Evolutionary conservation across 2,329 filamentous ascomycete species (phyloP).

Genomic region (Microcyclosporella mali): DNA sequence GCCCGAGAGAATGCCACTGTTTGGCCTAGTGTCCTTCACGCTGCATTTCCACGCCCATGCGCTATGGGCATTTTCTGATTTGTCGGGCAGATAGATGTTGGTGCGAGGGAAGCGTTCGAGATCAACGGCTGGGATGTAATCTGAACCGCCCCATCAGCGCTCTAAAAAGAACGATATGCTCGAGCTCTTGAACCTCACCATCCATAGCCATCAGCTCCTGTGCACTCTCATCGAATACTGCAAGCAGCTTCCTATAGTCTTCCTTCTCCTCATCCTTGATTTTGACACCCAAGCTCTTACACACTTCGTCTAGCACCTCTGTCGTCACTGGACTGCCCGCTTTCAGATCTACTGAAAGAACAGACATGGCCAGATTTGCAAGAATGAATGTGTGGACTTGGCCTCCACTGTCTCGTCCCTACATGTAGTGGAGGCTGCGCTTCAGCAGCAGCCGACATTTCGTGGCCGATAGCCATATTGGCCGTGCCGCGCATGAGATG

Average conservation of each 20-base stretch:
- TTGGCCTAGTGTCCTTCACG: constrained; percentile 28
- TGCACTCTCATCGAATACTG: constrained; percentile 36
- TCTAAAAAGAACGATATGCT: too few relatives aligned
- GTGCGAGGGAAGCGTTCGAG: constrained; percentile 32
- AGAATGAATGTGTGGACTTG: neutral
- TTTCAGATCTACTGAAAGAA: constrained; percentile 33
- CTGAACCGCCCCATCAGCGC: constrained; percentile 7
- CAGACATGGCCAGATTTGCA: constrained; percentile 28
- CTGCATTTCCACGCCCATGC: constrained; percentile 42
- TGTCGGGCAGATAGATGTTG: constrained; percentile 31
- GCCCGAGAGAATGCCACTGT: constrained; percentile 32
- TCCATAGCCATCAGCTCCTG: constrained; percentile 34
- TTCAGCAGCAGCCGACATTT: too few relatives aligned
- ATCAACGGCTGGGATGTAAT: constrained; percentile 32
- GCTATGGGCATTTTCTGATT: constrained; percentile 33
- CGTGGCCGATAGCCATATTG: neutral
- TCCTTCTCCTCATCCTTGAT: constrained; percentile 34
- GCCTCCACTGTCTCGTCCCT: too few relatives aligned
- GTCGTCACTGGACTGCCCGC: constrained; percentile 32
- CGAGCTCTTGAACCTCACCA: constrained; percentile 10
- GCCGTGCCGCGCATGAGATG: neutral
- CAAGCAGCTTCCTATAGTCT: constrained; percentile 34
- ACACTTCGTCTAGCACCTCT: constrained; percentile 30
- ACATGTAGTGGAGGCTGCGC: too few relatives aligned
- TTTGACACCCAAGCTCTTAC: constrained; percentile 29